Conservation (phyloP, 371 early-diverging fungal species). For the Coemansia sp. region DNA sequence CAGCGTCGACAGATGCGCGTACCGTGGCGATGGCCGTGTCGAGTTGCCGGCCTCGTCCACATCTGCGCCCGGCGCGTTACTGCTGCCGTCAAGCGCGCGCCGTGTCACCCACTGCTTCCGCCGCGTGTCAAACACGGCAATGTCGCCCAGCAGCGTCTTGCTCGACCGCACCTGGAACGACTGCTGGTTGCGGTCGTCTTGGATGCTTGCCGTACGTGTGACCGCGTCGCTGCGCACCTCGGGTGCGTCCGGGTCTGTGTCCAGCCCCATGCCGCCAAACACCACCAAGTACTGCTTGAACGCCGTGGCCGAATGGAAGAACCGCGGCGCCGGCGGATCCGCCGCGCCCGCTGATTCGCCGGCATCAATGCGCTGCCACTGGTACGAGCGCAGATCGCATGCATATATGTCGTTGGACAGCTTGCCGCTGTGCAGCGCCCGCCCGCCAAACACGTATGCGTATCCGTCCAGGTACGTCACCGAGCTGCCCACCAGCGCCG, state of each 20-base stretch:
- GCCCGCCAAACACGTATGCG: conserved; percentile 77
- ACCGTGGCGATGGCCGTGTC: conserved; percentile 67
- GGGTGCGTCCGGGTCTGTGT: conserved; percentile 20
- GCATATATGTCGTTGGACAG: conserved; percentile 74
- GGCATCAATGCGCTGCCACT: conserved; percentile 57
- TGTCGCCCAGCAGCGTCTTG: conserved; percentile 66
- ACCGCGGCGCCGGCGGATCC: conserved; percentile 56
- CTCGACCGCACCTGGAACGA: conserved; percentile 42
- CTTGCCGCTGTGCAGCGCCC: conserved; percentile 62
- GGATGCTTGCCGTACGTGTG: conserved; percentile 13
- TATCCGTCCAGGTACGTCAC: conserved; percentile 65
- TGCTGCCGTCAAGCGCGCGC: conserved; percentile 23
- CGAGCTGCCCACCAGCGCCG: conserved; percentile 75
- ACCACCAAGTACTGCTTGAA: conserved; percentile 56
- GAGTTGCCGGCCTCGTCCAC: background rate
- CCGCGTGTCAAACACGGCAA: conserved; percentile 67
- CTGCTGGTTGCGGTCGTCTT: conserved; percentile 44
- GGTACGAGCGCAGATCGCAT: conserved; percentile 61
- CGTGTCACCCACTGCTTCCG: conserved; percentile 60
- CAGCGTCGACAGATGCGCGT: conserved; percentile 72
- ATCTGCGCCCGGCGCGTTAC: conserved; percentile 22
- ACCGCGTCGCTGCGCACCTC: background rate
- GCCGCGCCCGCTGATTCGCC: conserved; percentile 22
- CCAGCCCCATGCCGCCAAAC: conserved; percentile 58
- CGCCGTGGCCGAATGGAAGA: conserved; percentile 75